Evolutionary conservation across 139 green algal species (phyloP).

Genomic region (Tetraselmis striata): DNA sequence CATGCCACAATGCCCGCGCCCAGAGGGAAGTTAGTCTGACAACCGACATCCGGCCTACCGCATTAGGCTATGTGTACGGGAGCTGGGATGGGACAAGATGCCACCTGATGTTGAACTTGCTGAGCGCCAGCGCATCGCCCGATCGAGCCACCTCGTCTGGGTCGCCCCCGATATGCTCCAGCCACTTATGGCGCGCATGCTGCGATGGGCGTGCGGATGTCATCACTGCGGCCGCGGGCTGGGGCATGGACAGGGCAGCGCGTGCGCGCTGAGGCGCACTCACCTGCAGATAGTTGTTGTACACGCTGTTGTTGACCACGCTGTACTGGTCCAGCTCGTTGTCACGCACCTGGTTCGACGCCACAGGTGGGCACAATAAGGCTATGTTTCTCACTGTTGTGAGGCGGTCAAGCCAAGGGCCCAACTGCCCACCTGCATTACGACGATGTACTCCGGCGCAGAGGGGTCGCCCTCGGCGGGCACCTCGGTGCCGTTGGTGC

Average conservation of each 20-base stretch:
- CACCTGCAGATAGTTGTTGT: slow-evolving; percentile 30
- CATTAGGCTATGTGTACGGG: not conserved
- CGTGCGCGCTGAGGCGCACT: not conserved
- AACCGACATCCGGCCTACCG: not conserved
- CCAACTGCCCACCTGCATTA: too few species aligned
- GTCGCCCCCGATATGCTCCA: slow-evolving; percentile 19
- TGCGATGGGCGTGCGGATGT: too few species aligned
- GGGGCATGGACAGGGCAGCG: not conserved
- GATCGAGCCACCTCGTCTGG: slow-evolving; percentile 15
- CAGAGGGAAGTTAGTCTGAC: too few species aligned
- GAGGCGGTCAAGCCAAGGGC: too few species aligned
- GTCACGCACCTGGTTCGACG: slow-evolving; percentile 28
- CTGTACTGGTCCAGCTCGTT: slow-evolving; percentile 38
- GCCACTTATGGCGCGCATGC: slow-evolving; percentile 26
- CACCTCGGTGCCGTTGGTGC: too few species aligned
- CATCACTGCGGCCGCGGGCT: too few species aligned
- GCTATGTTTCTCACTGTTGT: too few species aligned
- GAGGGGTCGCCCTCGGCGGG: too few species aligned
- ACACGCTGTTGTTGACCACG: slow-evolving; percentile 42
- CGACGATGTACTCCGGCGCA: too few species aligned
- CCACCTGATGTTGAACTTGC: slow-evolving; percentile 17
- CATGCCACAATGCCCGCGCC: not conserved
- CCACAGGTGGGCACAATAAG: too few species aligned
- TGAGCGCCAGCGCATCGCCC: slow-evolving; percentile 28
- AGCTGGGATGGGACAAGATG: not conserved